Evolutionary conservation across 2,329 filamentous ascomycete genomes (phyloP).

Genomic region (Fusarium sp.): DNA sequence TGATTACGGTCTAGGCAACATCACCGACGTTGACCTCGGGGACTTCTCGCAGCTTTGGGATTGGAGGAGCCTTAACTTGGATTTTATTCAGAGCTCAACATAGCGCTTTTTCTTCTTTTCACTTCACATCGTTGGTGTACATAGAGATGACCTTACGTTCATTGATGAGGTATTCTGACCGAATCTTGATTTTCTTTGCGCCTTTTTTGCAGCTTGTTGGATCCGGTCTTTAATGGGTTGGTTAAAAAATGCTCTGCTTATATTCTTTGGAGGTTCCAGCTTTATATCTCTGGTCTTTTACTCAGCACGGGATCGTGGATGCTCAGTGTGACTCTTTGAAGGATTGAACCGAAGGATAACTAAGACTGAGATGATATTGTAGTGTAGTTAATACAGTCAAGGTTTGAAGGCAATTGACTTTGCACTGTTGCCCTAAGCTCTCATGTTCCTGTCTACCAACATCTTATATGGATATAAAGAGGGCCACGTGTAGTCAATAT

Average conservation of each 20-base stretch:
- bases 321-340: neutral
- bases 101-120: neutral
- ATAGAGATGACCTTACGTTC: conserved; percentile 19
- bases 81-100: conserved; percentile 35
- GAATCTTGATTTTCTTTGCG: neutral
- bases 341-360: neutral
- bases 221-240: neutral
- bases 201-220: neutral
- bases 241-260: neutral
- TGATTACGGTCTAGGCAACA: conserved; percentile 24
- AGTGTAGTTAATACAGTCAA: neutral
- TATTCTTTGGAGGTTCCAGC: neutral
- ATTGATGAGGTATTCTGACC: neutral
- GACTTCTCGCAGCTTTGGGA: conserved; percentile 39
- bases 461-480: neutral
- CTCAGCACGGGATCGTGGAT: neutral
- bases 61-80: conserved; percentile 37
- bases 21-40: conserved; percentile 35
- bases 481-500: neutral
- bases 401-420: neutral
- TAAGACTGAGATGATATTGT: neutral
- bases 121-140: conserved; percentile 2
- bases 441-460: neutral
- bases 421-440: neutral
- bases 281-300: neutral